Conservation (phyloP, 2,329 filamentous ascomycete genomes). For the Cladorrhinum sp. region DNA sequence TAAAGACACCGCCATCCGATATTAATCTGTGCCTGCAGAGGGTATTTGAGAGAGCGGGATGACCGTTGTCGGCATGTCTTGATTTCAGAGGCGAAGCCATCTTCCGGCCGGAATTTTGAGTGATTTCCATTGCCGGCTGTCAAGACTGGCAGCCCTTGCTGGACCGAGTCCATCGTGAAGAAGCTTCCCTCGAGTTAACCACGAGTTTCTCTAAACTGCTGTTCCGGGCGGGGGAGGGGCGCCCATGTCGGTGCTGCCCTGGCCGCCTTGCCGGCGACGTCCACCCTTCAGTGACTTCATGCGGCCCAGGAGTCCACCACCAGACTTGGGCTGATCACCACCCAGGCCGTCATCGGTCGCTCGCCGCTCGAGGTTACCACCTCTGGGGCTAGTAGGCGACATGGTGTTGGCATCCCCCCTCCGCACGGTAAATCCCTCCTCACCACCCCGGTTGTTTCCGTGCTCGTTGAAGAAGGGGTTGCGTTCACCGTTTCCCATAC, state of each 20-base stretch:
- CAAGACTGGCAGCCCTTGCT: not conserved
- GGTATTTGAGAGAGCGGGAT: not conserved
- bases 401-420: constrained; percentile 37
- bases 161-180: not conserved
- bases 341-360: constrained; percentile 55
- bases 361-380: constrained; percentile 59
- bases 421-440: constrained; percentile 48
- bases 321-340: constrained; percentile 40
- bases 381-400: constrained; percentile 58
- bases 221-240: constrained; percentile 35
- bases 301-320: constrained; percentile 67
- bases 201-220: constrained; percentile 35
- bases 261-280: constrained; percentile 45
- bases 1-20: not conserved
- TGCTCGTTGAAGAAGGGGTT: constrained; percentile 88
- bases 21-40: constrained; percentile 8
- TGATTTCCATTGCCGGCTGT: not conserved
- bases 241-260: constrained; percentile 28
- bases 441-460: constrained; percentile 52
- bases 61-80: not conserved
- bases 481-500: constrained; percentile 40
- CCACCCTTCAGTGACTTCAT: constrained; percentile 81
- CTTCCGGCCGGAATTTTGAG: not conserved
- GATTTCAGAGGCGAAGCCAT: not conserved
- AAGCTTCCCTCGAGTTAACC: constrained; percentile 8